phyloP scores from a whole-genome alignment of 106 monocot species.

The Chionographis japonica region DNA sequence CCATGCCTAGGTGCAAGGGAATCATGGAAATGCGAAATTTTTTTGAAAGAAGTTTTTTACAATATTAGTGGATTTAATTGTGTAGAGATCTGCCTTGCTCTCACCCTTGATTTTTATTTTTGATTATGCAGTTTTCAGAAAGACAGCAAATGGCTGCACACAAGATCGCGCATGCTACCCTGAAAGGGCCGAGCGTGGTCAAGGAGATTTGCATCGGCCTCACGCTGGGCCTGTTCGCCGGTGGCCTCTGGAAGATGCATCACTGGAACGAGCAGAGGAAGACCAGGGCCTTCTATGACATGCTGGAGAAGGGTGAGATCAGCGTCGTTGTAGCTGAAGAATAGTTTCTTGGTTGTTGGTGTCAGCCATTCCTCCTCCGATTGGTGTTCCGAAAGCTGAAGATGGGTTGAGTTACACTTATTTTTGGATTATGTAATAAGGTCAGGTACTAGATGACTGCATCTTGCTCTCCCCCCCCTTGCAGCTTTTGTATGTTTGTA shows the following conservation, averaged over 20 bases:
- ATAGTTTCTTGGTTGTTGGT: neutral
- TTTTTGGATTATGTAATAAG: too few relatives aligned
- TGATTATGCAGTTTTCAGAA: too few relatives aligned
- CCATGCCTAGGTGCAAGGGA: too few relatives aligned
- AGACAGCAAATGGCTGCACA: slow-evolving; percentile 2
- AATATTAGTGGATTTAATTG: too few relatives aligned
- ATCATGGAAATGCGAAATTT: too few relatives aligned
- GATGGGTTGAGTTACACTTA: neutral
- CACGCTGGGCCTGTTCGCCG: slow-evolving; percentile 13
- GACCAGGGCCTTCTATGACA: slow-evolving; percentile 18
- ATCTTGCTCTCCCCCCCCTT: too few relatives aligned
- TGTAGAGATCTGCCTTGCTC: too few relatives aligned
- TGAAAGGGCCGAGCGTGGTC: slow-evolving; percentile 21
- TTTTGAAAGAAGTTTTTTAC: too few relatives aligned
- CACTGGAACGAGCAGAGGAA: slow-evolving; percentile 32
- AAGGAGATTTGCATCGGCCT: slow-evolving; percentile 21
- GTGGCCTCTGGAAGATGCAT: slow-evolving; percentile 30
- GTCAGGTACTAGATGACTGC: too few relatives aligned
- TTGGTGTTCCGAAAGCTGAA: neutral
- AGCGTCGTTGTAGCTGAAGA: slow-evolving; percentile 11
- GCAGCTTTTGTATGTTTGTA: too few relatives aligned
- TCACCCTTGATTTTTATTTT: too few relatives aligned
- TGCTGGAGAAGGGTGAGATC: slow-evolving; percentile 31
- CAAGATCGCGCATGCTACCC: slow-evolving; percentile 14
- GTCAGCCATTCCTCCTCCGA: neutral